Percentiles rank a stretch among this genome's conserved stretches.
Evolutionary conservation across 345 rosid species (phyloP).

Genomic region (Citrus inodora): DNA sequence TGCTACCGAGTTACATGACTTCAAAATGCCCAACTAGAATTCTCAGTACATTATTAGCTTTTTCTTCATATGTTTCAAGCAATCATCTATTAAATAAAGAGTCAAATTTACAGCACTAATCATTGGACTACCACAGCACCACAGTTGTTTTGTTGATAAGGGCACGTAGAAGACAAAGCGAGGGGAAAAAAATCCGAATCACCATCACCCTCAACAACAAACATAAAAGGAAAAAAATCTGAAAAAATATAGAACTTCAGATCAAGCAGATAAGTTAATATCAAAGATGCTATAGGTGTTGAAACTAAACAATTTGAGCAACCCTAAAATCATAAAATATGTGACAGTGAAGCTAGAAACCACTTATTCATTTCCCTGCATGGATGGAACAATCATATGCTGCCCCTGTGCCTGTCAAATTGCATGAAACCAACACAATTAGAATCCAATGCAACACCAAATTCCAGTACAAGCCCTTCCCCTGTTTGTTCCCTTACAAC

Average conservation of each 20-base stretch:
- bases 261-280: constrained; percentile 12
- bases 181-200: too few species aligned
- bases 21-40: background rate
- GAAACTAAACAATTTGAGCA: constrained; percentile 24
- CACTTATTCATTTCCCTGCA: constrained; percentile 47
- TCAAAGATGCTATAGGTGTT: constrained; percentile 18
- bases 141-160: constrained; percentile 1
- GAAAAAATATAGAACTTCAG: constrained; percentile 11
- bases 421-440: background rate
- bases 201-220: background rate
- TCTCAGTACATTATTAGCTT: background rate
- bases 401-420: constrained; percentile 46
- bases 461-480: background rate
- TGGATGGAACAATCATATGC: constrained; percentile 45
- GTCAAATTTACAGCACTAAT: constrained; percentile 31
- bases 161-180: too few species aligned
- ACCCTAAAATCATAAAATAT: constrained; percentile 14
- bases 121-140: constrained; percentile 3
- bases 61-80: background rate
- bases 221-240: background rate
- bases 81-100: background rate
- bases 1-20: background rate
- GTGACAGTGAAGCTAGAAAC: background rate
- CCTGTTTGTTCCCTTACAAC: too few species aligned
- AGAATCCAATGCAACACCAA: background rate